phyloP scores from a whole-genome alignment of 2,329 filamentous ascomycete genomes.

The Cladosporium sp. region DNA sequence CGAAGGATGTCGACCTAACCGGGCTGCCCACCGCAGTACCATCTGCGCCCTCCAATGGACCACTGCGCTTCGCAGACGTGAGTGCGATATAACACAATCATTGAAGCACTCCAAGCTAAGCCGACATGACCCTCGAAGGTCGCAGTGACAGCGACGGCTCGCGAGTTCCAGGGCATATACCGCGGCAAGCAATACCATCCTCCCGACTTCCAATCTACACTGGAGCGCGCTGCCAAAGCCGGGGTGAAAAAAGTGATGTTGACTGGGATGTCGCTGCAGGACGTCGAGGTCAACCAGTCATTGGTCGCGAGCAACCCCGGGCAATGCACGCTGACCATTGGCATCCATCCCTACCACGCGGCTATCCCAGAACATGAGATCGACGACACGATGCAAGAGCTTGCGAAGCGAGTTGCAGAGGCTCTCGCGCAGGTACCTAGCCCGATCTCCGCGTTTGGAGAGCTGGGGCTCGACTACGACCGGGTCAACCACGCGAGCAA shows the following conservation, averaged over 20 bases:
- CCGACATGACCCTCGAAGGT: slow-evolving; percentile 19
- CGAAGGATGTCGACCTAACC: slow-evolving; percentile 2
- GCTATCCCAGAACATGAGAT: slow-evolving; percentile 34
- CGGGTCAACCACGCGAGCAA: slow-evolving; percentile 39
- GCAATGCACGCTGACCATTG: slow-evolving; percentile 42
- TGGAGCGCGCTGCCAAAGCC: slow-evolving; percentile 37
- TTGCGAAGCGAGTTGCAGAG: slow-evolving; percentile 22
- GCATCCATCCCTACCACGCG: slow-evolving; percentile 48
- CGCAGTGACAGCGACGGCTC: slow-evolving; percentile 30
- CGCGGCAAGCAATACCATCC: slow-evolving; percentile 45
- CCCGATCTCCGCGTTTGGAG: slow-evolving; percentile 42
- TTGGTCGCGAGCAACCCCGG: slow-evolving; percentile 20
- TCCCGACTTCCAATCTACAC: slow-evolving; percentile 38
- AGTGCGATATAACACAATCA: neutral
- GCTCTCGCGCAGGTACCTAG: slow-evolving; percentile 16
- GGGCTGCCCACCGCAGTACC: slow-evolving; percentile 2
- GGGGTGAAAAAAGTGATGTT: slow-evolving; percentile 38
- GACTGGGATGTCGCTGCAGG: slow-evolving; percentile 35
- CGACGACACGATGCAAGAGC: slow-evolving; percentile 20
- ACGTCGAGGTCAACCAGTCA: slow-evolving; percentile 30
- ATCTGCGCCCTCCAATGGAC: neutral
- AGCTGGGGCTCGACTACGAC: slow-evolving; percentile 48
- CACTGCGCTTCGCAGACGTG: slow-evolving; percentile 4
- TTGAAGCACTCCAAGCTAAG: neutral
- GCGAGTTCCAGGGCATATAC: slow-evolving; percentile 47